Evolutionary conservation across 495 filamentous ascomycete genomes (phyloP).

Genomic region (Daldinia vernicosa): DNA sequence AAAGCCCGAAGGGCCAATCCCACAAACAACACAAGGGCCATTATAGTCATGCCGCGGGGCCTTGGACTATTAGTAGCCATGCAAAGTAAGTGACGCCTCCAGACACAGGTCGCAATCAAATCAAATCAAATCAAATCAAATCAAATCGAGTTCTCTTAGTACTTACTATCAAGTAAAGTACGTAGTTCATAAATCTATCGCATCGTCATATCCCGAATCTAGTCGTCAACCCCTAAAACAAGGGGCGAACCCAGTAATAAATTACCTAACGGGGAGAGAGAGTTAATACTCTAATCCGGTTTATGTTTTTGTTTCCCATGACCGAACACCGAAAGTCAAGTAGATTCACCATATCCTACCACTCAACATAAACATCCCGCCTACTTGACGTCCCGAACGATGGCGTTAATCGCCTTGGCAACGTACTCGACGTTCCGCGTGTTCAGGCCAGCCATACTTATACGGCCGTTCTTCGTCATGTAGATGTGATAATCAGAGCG

Average conservation of each 20-base stretch:
- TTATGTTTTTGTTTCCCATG: conserved; percentile 25
- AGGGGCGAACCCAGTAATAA: conserved; percentile 19
- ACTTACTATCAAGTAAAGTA: background rate
- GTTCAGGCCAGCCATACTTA: conserved; percentile 96
- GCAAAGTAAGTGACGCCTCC: background rate
- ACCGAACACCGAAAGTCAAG: conserved; percentile 25
- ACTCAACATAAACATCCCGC: background rate
- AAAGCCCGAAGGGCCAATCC: background rate
- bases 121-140: background rate
- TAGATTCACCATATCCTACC: conserved; percentile 10
- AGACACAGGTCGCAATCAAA: background rate
- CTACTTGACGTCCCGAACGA: conserved; percentile 70
- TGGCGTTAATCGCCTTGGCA: conserved; percentile 85
- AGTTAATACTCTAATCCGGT: conserved; percentile 13
- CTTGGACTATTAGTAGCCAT: background rate
- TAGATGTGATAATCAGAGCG: conserved; percentile 88
- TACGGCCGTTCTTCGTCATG: conserved; percentile 98
- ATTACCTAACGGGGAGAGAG: conserved; percentile 29
- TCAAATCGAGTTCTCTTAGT: background rate
- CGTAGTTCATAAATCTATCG: conserved; percentile 9
- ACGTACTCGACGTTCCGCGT: conserved; percentile 91
- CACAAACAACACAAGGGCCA: background rate
- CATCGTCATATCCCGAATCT: conserved; percentile 16
- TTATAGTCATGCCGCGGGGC: background rate
- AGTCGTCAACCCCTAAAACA: conserved; percentile 8